Conservation (phyloP, 805 yeast genomes). For the Millerozyma miso region DNA sequence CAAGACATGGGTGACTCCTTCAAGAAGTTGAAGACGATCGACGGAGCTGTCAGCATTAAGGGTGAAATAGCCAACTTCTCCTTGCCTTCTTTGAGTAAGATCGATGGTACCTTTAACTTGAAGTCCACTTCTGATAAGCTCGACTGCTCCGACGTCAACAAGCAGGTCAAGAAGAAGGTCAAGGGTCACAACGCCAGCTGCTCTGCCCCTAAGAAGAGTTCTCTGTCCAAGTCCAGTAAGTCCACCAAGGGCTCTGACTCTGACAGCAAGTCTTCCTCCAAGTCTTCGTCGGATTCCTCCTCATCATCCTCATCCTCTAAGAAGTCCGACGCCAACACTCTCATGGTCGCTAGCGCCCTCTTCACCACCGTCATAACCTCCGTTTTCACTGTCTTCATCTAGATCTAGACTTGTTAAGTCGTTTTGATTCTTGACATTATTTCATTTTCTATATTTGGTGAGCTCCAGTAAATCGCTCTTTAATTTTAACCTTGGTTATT, state of each 20-base stretch:
- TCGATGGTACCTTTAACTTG: conserved; percentile 40
- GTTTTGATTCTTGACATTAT: background rate
- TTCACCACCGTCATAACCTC: conserved; percentile 23
- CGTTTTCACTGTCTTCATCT: conserved; percentile 25
- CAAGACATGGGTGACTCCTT: conserved; percentile 27
- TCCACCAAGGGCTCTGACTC: conserved; percentile 14
- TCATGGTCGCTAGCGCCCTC: conserved; percentile 14
- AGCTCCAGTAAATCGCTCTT: background rate
- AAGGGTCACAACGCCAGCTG: conserved; percentile 43
- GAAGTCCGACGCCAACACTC: conserved; percentile 15
- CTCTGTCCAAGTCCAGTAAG: conserved; percentile 11
- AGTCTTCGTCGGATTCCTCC: conserved; percentile 15
- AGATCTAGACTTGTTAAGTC: conserved; percentile 3
- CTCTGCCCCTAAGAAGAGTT: conserved; percentile 27
- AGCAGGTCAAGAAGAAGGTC: conserved; percentile 25
- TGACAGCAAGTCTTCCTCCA: conserved; percentile 15
- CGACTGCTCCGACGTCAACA: conserved; percentile 32
- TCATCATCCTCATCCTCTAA: conserved; percentile 12
- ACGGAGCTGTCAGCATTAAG: conserved; percentile 37
- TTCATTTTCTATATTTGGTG: background rate
- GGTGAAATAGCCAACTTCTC: conserved; percentile 39
- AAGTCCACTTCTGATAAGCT: conserved; percentile 33
- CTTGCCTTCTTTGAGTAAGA: conserved; percentile 31
- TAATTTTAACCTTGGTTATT: background rate
- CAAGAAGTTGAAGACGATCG: conserved; percentile 25